Evolutionary conservation across 1,284 basidiomycete species (phyloP), one percentile per base, ranked within the genome.

Genomic region (Grifola frondosa): DNA sequence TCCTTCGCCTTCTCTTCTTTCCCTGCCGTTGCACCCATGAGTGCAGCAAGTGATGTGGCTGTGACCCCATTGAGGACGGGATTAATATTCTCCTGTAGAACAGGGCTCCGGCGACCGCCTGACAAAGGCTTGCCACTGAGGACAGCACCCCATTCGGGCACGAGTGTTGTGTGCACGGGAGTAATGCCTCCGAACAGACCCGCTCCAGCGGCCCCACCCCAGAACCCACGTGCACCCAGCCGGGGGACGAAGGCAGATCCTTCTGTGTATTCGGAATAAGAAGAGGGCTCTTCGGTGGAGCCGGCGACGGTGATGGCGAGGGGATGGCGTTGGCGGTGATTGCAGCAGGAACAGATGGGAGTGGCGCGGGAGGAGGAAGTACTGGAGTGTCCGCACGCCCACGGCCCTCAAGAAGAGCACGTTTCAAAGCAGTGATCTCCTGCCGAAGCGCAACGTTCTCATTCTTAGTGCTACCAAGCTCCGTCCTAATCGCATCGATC

Each of bases 371-470:
- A 2, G 75, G 74, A 10, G 73, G 75, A 20, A 74, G 68, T 35
- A 67, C 56, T 6, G 65, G 66, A 0, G 64, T 61, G 13, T 64
- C 61, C 30, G 64, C 50, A 20, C 61, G 59, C 6, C 65, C 67
- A 39, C 75, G 73, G 16, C 79, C 80, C n/a, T 81, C 80, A 33
- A 89, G 71, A 34, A 91, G 76, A 32, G 77, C 81, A 44, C 80
- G 82, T 73, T 97, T 96, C 57, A 98, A 77, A 0, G 86, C 77
- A 1, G 79, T 73, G 43, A 97, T 86, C 64, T 96, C 92, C 50
- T 88, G 80, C 12, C 91, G 80, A 30, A 98, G 76, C 15, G 90
- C 86, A 34, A 77, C 69, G 65, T 97, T 97, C 73, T 97, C 93
- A 1, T 78, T 78, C 58, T 80, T 80, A 16, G 85, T 84, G 2